These are phyloP conservation scores for Canariomyces notabilis DNA, from an alignment of 2,329 filamentous ascomycete genomes.

Conservation along the genomic window DNA sequence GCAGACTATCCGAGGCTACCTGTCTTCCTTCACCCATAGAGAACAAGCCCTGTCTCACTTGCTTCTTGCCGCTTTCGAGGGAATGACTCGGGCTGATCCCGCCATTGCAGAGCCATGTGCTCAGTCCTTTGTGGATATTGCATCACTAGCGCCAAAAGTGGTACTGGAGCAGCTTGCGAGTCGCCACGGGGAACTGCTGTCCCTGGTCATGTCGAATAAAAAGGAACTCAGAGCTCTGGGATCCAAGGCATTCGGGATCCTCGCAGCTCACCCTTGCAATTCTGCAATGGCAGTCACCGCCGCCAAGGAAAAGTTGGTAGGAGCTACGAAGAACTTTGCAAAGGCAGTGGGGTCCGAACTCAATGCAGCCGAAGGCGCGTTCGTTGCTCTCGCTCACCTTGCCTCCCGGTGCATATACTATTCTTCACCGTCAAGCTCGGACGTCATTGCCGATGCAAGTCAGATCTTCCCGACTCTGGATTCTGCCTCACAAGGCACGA, in stretches of 20 bases:
- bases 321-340: conserved; percentile 47
- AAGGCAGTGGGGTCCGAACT: conserved; percentile 40
- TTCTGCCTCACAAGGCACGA: conserved; percentile 16
- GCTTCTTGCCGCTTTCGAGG: conserved; percentile 53
- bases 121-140: conserved; percentile 49
- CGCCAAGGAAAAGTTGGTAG: conserved; percentile 42
- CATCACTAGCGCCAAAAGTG: conserved; percentile 32
- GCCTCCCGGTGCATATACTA: conserved; percentile 44
- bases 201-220: conserved; percentile 66
- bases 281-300: conserved; percentile 37
- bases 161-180: conserved; percentile 46
- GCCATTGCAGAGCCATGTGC: conserved; percentile 44
- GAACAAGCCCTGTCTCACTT: conserved; percentile 40
- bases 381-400: conserved; percentile 42
- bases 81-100: conserved; percentile 44
- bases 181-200: conserved; percentile 49
- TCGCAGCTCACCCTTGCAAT: conserved; percentile 60
- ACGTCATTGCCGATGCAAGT: background rate
- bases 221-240: conserved; percentile 60
- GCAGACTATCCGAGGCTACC: conserved; percentile 50
- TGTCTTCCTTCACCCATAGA: conserved; percentile 32
- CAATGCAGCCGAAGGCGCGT: conserved; percentile 43
- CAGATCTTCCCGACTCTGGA: conserved; percentile 24
- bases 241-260: conserved; percentile 68
- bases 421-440: background rate